These are phyloP conservation scores for Microdochium paspali DNA, from an alignment of 2,329 filamentous ascomycete species.

Conservation along the genomic window DNA sequence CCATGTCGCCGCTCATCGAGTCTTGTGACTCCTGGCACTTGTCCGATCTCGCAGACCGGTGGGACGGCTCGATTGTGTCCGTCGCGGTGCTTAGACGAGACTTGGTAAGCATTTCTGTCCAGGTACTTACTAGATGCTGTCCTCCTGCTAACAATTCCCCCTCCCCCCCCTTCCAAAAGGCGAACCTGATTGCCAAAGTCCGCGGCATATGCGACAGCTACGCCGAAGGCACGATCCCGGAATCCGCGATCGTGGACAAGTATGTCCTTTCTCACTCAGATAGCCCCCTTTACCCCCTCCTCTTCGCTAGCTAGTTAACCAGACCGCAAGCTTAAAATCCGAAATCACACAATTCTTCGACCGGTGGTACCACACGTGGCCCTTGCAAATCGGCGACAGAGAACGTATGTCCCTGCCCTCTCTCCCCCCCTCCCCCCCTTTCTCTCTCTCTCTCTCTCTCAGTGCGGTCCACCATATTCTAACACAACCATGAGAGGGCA, in stretches of 20 bases:
- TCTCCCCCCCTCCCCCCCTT: slow-evolving; percentile 3
- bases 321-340: slow-evolving; percentile 20
- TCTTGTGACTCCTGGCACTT: slow-evolving; percentile 63
- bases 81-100: slow-evolving; percentile 62
- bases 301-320: too few relatives aligned
- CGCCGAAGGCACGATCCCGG: slow-evolving; percentile 35
- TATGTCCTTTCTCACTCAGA: slow-evolving; percentile 16
- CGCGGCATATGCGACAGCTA: slow-evolving; percentile 51
- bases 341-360: slow-evolving; percentile 23
- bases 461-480: too few relatives aligned
- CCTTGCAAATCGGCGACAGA: slow-evolving; percentile 33
- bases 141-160: too few relatives aligned
- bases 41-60: slow-evolving; percentile 51
- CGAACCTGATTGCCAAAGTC: slow-evolving; percentile 46
- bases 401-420: slow-evolving; percentile 23
- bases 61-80: slow-evolving; percentile 62
- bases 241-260: slow-evolving; percentile 43
- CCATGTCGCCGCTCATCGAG: slow-evolving; percentile 54
- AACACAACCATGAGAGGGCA: too few relatives aligned
- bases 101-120: slow-evolving; percentile 33
- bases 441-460: too few relatives aligned
- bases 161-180: too few relatives aligned
- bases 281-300: background rate
- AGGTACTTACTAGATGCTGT: background rate
- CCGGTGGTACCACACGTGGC: slow-evolving; percentile 36